Evolutionary conservation across 2,329 filamentous ascomycete species (phyloP), one percentile per base, ranked within the genome.

Genomic region (Leptodontidium sp.): DNA sequence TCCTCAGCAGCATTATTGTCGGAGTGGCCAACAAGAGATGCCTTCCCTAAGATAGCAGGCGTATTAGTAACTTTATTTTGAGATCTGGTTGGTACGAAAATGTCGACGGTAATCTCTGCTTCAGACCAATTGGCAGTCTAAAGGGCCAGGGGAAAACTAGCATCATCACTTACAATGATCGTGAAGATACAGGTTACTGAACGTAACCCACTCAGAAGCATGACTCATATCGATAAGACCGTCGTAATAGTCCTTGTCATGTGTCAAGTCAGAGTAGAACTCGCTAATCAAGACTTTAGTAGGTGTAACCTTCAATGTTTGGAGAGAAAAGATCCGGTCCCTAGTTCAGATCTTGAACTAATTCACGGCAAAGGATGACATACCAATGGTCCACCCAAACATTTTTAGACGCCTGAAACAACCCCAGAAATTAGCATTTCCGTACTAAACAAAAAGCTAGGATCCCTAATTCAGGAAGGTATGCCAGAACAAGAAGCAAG

Each of bases 191-290:
- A 76, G 81, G 75, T 80, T 79, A 0, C 81, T 82, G 11, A 84
- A 77, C 0, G 82, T 84, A 7, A 84, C 75, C 68, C 77, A 78
- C 70, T 84, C 83, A 2, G 79, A 79, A 1, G 78, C 83, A 67
- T 84, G 83, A 0, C 79, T 81, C 55, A 84, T 77, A 70, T 84
- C 83, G 2, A 84, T 70, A 1, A 83, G 73, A 0, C 83, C 83
- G 65, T 84, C 82, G 32, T 83, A 73, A 61, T 76, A 75, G 58
- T 84, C 82, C 72, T 84, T 84, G 47, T 80, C 80, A 8, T 78
- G 78, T 21, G 58, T 71, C 0, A 80, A 68, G 7, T 79, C 75
- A 2, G 77, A 77, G 32, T 75, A 79, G n/a, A 84, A 77, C 61
- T 84, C 82, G n/a, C 47, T 24, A 32, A 32, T 3, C 29, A 32